Evolutionary conservation across 768 basidiomycete genomes (phyloP).

Genomic region (Coprinellus micaceus): DNA sequence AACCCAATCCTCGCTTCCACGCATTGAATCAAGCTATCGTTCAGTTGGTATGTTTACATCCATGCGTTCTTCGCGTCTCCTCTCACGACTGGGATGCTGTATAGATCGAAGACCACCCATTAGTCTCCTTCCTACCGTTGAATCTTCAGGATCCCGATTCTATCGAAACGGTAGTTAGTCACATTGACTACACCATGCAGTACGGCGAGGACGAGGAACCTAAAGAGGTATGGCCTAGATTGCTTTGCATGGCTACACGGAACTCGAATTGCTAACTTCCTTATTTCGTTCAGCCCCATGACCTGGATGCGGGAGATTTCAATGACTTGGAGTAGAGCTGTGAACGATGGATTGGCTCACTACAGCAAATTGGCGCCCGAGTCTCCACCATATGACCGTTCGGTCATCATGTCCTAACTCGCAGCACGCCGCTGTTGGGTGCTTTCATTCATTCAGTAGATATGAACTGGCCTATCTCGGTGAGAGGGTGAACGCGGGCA

Average conservation of each 20-base stretch:
- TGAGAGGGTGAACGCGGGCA: too few species aligned
- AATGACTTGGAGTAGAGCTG: constrained; percentile 60
- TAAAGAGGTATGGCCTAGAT: constrained; percentile 61
- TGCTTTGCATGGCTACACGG: neutral
- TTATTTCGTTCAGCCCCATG: constrained; percentile 61
- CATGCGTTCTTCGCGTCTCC: constrained; percentile 25
- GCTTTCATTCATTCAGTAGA: too few species aligned
- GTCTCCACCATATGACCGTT: neutral
- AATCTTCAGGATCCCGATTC: constrained; percentile 90
- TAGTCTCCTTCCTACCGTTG: constrained; percentile 94
- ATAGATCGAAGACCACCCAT: constrained; percentile 98
- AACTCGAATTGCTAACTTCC: constrained; percentile 7
- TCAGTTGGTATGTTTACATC: constrained; percentile 57
- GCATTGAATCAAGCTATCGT: constrained; percentile 93
- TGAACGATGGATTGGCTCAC: neutral
- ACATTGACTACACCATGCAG: constrained; percentile 98
- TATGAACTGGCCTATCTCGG: too few species aligned
- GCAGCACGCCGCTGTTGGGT: too few species aligned
- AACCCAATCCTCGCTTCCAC: constrained; percentile 79
- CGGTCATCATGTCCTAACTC: too few species aligned
- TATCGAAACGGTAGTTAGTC: constrained; percentile 84
- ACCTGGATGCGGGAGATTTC: constrained; percentile 93
- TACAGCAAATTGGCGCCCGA: neutral
- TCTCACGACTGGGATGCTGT: neutral
- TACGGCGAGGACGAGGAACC: constrained; percentile 99